Evolutionary conservation across 441 rosid species (phyloP).

Genomic region (Mallotus repandus): DNA sequence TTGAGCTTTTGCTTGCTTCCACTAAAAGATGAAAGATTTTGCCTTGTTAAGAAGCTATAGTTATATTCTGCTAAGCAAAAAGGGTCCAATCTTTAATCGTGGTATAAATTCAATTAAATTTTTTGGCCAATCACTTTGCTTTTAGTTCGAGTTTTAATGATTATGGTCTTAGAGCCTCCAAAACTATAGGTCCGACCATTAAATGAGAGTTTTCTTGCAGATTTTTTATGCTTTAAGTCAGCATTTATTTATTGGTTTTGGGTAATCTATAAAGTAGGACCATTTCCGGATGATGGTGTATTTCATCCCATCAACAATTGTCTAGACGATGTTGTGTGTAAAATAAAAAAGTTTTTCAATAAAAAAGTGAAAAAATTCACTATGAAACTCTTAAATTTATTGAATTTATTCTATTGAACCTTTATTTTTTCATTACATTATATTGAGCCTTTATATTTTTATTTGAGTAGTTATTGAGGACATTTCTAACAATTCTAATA

Average conservation of each 20-base stretch:
- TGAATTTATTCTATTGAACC: too few species aligned
- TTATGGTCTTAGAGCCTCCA: constrained; percentile 4
- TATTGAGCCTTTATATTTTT: too few species aligned
- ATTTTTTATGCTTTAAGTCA: constrained; percentile 6
- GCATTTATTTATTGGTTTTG: background rate
- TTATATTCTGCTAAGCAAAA: background rate
- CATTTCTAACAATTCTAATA: too few species aligned
- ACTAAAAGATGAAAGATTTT: background rate
- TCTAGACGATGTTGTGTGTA: too few species aligned
- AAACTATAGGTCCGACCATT: constrained; percentile 23
- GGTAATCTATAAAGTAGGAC: background rate
- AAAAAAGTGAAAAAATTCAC: too few species aligned
- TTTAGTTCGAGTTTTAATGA: background rate
- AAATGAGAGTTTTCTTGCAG: constrained; percentile 8
- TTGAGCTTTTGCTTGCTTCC: too few species aligned
- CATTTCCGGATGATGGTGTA: too few species aligned
- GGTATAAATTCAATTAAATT: background rate
- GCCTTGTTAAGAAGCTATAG: background rate
- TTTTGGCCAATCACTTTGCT: background rate
- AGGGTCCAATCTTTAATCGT: background rate
- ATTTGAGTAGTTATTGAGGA: too few species aligned
- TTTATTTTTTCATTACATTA: too few species aligned
- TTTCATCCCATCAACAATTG: too few species aligned
- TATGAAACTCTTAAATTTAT: too few species aligned
- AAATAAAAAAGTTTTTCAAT: too few species aligned